Percentiles rank a stretch among this genome's conserved stretches.
These are phyloP conservation scores for Diplodia corticola DNA, from an alignment of 2,329 filamentous ascomycete species.

Conservation along the genomic window DNA sequence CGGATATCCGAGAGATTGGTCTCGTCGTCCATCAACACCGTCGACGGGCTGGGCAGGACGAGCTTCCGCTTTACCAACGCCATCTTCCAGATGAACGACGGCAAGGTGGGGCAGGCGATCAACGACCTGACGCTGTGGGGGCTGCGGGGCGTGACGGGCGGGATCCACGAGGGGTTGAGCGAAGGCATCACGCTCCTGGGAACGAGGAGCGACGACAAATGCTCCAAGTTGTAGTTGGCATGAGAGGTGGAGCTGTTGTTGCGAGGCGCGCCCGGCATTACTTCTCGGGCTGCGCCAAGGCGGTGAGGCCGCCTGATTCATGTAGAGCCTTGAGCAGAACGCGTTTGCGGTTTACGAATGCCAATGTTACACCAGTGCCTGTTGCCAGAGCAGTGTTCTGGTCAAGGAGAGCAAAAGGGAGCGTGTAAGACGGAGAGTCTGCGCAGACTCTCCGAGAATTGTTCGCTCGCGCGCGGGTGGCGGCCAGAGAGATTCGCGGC, in stretches of 20 bases:
- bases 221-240: not conserved
- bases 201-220: not conserved
- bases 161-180: constrained; percentile 64
- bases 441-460: not conserved
- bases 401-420: not conserved
- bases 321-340: not conserved
- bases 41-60: constrained; percentile 55
- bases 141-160: constrained; percentile 63
- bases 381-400: not conserved
- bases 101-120: constrained; percentile 61
- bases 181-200: constrained; percentile 48
- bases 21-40: constrained; percentile 52
- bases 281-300: not conserved
- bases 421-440: not conserved
- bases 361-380: not conserved
- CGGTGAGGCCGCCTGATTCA: not conserved
- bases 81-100: constrained; percentile 63
- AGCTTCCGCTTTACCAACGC: constrained; percentile 55
- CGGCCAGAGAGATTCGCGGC: not conserved
- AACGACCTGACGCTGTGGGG: constrained; percentile 61
- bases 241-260: too few relatives aligned
- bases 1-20: constrained; percentile 62
- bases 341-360: not conserved
- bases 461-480: not conserved
- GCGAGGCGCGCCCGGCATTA: not conserved